Percentiles rank a stretch among this genome's conserved stretches.
phyloP scores from a whole-genome alignment of 75 land plant species.

The Pinus taeda region DNA sequence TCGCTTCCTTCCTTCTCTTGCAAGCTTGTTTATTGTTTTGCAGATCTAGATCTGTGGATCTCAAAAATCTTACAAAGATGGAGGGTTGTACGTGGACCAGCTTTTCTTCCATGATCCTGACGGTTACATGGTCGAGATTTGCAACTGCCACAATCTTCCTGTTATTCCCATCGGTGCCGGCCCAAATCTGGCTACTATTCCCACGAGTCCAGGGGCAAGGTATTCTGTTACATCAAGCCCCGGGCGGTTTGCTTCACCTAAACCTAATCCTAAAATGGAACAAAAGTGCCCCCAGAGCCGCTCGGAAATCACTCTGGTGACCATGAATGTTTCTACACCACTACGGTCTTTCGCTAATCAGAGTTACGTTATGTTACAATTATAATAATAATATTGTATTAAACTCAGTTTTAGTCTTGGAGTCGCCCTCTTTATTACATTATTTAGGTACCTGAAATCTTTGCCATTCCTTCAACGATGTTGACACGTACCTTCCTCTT shows the following conservation, averaged over 20 bases:
- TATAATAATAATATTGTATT: too few relatives aligned
- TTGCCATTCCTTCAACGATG: too few relatives aligned
- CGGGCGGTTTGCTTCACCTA: neutral
- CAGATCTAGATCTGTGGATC: too few relatives aligned
- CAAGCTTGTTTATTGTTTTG: too few relatives aligned
- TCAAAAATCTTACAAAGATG: too few relatives aligned
- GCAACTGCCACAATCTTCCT: constrained; percentile 59
- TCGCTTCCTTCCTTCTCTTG: too few relatives aligned
- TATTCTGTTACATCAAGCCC: neutral
- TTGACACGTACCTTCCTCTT: too few relatives aligned
- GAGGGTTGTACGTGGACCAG: constrained; percentile 30
- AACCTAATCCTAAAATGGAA: neutral
- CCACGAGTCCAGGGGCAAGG: constrained; percentile 1
- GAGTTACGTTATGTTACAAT: too few relatives aligned
- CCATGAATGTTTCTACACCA: neutral
- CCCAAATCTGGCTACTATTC: constrained; percentile 38
- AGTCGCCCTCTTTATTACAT: too few relatives aligned
- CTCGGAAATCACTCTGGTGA: neutral
- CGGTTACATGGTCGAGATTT: constrained; percentile 73
- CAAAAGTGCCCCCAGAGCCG: neutral
- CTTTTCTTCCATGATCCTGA: constrained; percentile 52
- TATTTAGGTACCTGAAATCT: too few relatives aligned
- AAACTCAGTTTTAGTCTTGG: too few relatives aligned
- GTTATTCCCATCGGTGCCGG: constrained; percentile 25
- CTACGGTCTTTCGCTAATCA: too few relatives aligned